phyloP scores from a whole-genome alignment of 2,329 filamentous ascomycete species.

The Dactylellina haptotyla region DNA sequence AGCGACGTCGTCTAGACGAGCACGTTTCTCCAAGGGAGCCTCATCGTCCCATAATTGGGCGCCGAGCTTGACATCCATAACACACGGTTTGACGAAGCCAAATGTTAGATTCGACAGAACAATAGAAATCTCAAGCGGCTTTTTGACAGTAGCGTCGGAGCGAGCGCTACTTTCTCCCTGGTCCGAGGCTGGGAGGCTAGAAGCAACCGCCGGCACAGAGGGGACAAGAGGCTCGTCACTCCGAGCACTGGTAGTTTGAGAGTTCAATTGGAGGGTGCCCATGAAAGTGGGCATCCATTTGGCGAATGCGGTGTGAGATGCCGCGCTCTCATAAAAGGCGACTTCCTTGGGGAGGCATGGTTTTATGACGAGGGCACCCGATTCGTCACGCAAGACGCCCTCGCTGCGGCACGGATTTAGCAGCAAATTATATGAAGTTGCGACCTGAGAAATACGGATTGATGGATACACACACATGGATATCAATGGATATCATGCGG shows the following conservation, averaged over 20 bases:
- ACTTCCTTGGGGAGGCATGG: constrained; percentile 88
- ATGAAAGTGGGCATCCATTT: constrained; percentile 86
- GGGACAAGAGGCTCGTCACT: constrained; percentile 67
- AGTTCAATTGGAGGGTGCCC: constrained; percentile 78
- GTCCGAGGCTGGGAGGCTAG: constrained; percentile 30
- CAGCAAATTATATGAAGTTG: neutral
- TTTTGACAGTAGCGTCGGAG: constrained; percentile 34
- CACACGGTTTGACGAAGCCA: constrained; percentile 85
- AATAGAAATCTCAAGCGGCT: constrained; percentile 55
- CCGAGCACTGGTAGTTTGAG: constrained; percentile 64
- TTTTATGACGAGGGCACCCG: constrained; percentile 90
- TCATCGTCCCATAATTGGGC: constrained; percentile 83
- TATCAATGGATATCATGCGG: constrained; percentile 12
- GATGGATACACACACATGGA: constrained; percentile 3
- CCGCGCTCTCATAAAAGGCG: constrained; percentile 82
- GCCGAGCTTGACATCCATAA: constrained; percentile 92
- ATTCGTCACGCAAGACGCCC: constrained; percentile 84
- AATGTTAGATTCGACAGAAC: constrained; percentile 61
- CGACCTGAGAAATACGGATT: too few species aligned
- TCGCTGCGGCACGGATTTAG: constrained; percentile 69
- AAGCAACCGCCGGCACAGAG: constrained; percentile 58
- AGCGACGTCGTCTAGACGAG: constrained; percentile 70
- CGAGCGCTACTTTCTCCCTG: constrained; percentile 14
- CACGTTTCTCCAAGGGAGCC: constrained; percentile 69
- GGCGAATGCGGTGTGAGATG: constrained; percentile 76